Evolutionary conservation across 2,329 filamentous ascomycete genomes (phyloP).

Genomic region (Neonectria coccinea): DNA sequence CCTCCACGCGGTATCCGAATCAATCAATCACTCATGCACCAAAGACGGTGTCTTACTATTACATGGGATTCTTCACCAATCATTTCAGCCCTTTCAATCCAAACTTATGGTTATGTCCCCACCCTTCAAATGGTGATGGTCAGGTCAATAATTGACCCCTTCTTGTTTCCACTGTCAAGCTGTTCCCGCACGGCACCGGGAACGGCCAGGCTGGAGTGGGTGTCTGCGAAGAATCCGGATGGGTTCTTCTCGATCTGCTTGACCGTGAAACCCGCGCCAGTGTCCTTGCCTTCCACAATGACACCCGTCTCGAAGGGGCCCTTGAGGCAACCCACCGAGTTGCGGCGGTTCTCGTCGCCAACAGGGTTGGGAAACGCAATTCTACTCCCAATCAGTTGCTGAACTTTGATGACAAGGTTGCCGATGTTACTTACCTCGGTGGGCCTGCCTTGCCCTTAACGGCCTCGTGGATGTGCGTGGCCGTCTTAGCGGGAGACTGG

Average conservation of each 20-base stretch:
- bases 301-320: constrained; percentile 53
- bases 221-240: constrained; percentile 63
- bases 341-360: constrained; percentile 50
- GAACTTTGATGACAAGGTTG: constrained; percentile 7
- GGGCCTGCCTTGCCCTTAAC: constrained; percentile 59
- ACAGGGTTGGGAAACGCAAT: constrained; percentile 63
- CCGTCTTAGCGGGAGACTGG: constrained; percentile 61
- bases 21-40: constrained; percentile 18
- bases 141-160: not conserved
- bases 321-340: constrained; percentile 56
- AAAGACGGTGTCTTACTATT: constrained; percentile 17
- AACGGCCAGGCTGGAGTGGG: constrained; percentile 61
- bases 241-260: constrained; percentile 64
- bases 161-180: constrained; percentile 44
- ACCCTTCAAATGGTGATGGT: not conserved
- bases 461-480: constrained; percentile 67
- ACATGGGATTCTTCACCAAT: not conserved
- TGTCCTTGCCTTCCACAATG: constrained; percentile 46
- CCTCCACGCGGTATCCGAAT: constrained; percentile 19
- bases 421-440: constrained; percentile 53
- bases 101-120: not conserved
- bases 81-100: not conserved
- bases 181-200: constrained; percentile 66
- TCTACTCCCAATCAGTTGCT: constrained; percentile 31
- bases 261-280: constrained; percentile 60